A percentile compares a stretch with the other conserved stretches of the same genome.
phyloP scores from a whole-genome alignment of 2,329 filamentous ascomycete species.

The Pestalotiopsis sp. region DNA sequence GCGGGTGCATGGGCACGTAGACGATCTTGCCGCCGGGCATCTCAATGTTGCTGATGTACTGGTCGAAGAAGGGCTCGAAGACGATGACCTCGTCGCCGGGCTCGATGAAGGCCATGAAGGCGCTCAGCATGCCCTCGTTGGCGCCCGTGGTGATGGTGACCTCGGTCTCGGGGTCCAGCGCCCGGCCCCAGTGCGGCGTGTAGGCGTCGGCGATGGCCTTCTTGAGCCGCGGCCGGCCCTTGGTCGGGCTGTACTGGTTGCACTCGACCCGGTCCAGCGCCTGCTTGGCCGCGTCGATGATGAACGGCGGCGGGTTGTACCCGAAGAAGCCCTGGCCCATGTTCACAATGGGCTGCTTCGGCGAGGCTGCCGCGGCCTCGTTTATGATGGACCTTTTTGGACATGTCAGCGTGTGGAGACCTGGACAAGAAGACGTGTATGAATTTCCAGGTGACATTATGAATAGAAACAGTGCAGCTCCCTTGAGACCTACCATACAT shows the following conservation, averaged over 20 bases:
- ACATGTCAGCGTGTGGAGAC: slow-evolving; percentile 50
- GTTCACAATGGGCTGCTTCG: slow-evolving; percentile 66
- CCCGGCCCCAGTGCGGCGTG: slow-evolving; percentile 82
- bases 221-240: slow-evolving; percentile 86
- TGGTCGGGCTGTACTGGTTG: slow-evolving; percentile 98
- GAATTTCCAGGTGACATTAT: not conserved
- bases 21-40: slow-evolving; percentile 96
- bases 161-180: slow-evolving; percentile 85
- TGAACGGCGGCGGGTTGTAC: slow-evolving; percentile 91
- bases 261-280: slow-evolving; percentile 91
- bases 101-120: slow-evolving; percentile 91
- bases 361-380: slow-evolving; percentile 64
- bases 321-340: slow-evolving; percentile 78
- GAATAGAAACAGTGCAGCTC: not conserved
- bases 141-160: slow-evolving; percentile 93
- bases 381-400: slow-evolving; percentile 63
- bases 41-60: slow-evolving; percentile 98
- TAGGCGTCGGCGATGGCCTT: slow-evolving; percentile 94
- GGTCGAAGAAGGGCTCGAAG: slow-evolving; percentile 61
- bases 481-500: slow-evolving; percentile 48
- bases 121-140: slow-evolving; percentile 91
- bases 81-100: slow-evolving; percentile 14
- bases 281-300: slow-evolving; percentile 86
- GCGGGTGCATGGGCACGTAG: slow-evolving; percentile 93
- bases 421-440: not conserved